Evolutionary conservation across 208 protist species (phyloP).

Genomic region (Borovskyia barvae): DNA sequence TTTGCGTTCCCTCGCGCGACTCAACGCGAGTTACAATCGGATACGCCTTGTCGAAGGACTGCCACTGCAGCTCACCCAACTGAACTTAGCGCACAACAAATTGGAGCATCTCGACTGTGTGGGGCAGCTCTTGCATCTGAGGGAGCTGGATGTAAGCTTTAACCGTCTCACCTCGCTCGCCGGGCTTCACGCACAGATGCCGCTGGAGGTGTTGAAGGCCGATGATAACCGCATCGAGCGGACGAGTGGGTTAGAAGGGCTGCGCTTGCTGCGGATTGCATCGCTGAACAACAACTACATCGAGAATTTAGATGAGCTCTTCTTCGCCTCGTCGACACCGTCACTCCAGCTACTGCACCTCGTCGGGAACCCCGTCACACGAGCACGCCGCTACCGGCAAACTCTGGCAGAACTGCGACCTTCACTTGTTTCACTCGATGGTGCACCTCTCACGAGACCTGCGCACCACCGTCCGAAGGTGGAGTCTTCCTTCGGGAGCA

Average conservation of each 20-base stretch:
- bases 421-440: slow-evolving; percentile 66
- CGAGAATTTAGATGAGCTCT: slow-evolving; percentile 60
- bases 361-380: slow-evolving; percentile 58
- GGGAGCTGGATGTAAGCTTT: slow-evolving; percentile 71
- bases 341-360: slow-evolving; percentile 60
- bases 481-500: too few relatives aligned
- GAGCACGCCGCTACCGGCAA: slow-evolving; percentile 40
- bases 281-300: slow-evolving; percentile 77
- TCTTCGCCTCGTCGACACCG: slow-evolving; percentile 43
- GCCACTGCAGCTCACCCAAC: slow-evolving; percentile 55
- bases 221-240: slow-evolving; percentile 67
- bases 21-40: slow-evolving; percentile 77
- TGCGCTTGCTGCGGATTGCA: slow-evolving; percentile 47
- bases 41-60: slow-evolving; percentile 48
- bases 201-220: slow-evolving; percentile 62
- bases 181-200: slow-evolving; percentile 36
- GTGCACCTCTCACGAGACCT: slow-evolving; percentile 50
- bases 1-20: slow-evolving; percentile 45
- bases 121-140: slow-evolving; percentile 53
- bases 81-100: slow-evolving; percentile 81
- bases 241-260: slow-evolving; percentile 49
- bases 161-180: slow-evolving; percentile 64
- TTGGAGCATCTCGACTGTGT: slow-evolving; percentile 60
- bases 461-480: too few relatives aligned
- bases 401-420: slow-evolving; percentile 43